Conservation (phyloP, 495 filamentous ascomycete species). For the Penicillium chermesinum region DNA sequence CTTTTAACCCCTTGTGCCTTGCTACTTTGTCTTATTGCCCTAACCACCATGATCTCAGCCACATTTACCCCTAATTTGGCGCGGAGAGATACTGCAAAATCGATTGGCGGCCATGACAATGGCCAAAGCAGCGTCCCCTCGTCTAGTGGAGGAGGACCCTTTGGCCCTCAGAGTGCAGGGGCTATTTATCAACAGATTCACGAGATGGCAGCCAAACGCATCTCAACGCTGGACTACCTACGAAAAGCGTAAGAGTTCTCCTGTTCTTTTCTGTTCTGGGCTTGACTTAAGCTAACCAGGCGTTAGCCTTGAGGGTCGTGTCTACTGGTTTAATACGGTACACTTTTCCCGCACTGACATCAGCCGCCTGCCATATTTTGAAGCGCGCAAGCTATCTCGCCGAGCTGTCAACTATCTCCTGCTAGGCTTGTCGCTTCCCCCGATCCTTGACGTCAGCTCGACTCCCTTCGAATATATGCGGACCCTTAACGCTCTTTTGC, state of each 20-base stretch:
- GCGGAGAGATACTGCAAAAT: slow-evolving; percentile 38
- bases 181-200: slow-evolving; percentile 79
- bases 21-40: background rate
- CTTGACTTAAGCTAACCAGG: background rate
- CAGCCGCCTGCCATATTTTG: slow-evolving; percentile 76
- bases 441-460: slow-evolving; percentile 78
- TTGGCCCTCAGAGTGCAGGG: slow-evolving; percentile 58
- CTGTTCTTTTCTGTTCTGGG: background rate
- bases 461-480: slow-evolving; percentile 79
- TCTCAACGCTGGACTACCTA: slow-evolving; percentile 92
- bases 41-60: slow-evolving; percentile 30
- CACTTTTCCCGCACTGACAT: slow-evolving; percentile 83
- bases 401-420: slow-evolving; percentile 89
- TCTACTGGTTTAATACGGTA: slow-evolving; percentile 97
- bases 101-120: slow-evolving; percentile 27
- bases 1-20: slow-evolving; percentile 1
- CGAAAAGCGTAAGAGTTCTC: slow-evolving; percentile 69
- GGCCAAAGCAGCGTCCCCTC: slow-evolving; percentile 22
- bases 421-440: slow-evolving; percentile 84
- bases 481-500: slow-evolving; percentile 76
- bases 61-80: slow-evolving; percentile 31
- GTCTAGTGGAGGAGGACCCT: slow-evolving; percentile 30
- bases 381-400: slow-evolving; percentile 72
- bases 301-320: slow-evolving; percentile 77
- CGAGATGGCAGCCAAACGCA: slow-evolving; percentile 83